Evolutionary conservation across 1,284 basidiomycete species (phyloP), one percentile per base, ranked within the genome.

Genomic region (Apiotrichum laibachii): DNA sequence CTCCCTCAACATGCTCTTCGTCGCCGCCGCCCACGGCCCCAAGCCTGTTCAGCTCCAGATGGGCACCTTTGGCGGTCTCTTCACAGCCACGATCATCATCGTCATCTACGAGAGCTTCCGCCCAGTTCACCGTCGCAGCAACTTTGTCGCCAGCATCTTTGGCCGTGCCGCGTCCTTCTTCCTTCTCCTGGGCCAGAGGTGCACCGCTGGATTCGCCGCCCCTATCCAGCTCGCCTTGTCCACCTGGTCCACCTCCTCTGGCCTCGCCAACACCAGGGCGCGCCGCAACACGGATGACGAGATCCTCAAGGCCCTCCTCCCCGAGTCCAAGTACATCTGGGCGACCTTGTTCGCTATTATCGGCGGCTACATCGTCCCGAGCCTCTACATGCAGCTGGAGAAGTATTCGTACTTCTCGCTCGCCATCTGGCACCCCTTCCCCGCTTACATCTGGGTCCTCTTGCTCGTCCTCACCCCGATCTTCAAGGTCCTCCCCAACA

Each of bases 401-500:
- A 33, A 47, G 12, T 56, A 43, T 19, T 18, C 31, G 12, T 63
- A 53, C 53, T 19, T 13, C n/a, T 46, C 58, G 5, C 50, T 63
- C 22, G 19, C 50, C 6, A 18, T 58, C 37, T 63, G 62, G 62
- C 62, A 63, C 40, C 56, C 56, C 4, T 63, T 63, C 62, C 62
- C 62, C 2, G 18, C 58, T 15, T 60, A 60, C 58, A 51, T 57
- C 5, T 42, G 55, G 46, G 16, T 60, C 16, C 59, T 63, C n/a
- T 46, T 55, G 4, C 55, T 33, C 9, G 11, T 37, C 37, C 37
- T 37, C 37, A 10, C 37, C n/a, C 40, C 40, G 40, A 21, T 60
- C 26, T 47, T 63, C 10, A 18, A 16, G 31, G 31, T 42, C 8
- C 19, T 43, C 40, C 26, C 22, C 10, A 12, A 26, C 1, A 44